Evolutionary conservation across 169 alveolate species (phyloP).

Genomic region (Plasmodium coatneyi): DNA sequence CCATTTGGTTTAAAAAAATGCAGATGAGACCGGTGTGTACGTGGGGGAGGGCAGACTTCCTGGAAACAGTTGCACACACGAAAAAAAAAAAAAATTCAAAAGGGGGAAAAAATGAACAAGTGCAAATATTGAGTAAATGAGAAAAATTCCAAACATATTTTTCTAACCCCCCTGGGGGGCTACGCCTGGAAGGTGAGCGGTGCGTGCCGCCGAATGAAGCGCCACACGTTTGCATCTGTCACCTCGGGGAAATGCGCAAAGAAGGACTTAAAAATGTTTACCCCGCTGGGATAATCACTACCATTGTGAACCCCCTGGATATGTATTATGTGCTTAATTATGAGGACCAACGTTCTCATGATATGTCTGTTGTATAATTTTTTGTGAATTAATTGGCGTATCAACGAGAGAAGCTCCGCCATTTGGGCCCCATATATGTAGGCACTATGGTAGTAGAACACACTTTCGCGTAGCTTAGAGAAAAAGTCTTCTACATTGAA

Average conservation of each 20-base stretch:
- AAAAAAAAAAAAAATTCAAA: too few relatives aligned
- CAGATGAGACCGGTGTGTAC: background rate
- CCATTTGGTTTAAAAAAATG: background rate
- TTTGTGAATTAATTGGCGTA: background rate
- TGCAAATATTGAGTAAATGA: background rate
- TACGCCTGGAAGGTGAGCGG: background rate
- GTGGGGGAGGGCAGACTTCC: background rate
- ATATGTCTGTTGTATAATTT: constrained; percentile 1
- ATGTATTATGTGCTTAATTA: constrained; percentile 21
- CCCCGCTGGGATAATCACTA: background rate
- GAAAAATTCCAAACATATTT: background rate
- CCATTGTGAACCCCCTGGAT: constrained; percentile 11
- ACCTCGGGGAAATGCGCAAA: constrained; percentile 3
- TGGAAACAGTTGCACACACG: background rate
- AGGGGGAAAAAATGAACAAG: background rate
- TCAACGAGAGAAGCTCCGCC: background rate
- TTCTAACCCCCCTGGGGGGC: background rate
- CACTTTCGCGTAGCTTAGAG: background rate
- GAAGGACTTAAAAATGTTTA: background rate
- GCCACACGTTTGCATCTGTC: constrained; percentile 36
- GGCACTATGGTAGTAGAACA: constrained; percentile 19
- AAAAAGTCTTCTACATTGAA: constrained; percentile 39
- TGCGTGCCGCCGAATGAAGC: background rate
- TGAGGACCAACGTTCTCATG: constrained; percentile 17
- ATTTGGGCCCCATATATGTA: constrained; percentile 40